Evolutionary conservation across 2,329 filamentous ascomycete genomes (phyloP).

Genomic region (Fusarium begoniae): DNA sequence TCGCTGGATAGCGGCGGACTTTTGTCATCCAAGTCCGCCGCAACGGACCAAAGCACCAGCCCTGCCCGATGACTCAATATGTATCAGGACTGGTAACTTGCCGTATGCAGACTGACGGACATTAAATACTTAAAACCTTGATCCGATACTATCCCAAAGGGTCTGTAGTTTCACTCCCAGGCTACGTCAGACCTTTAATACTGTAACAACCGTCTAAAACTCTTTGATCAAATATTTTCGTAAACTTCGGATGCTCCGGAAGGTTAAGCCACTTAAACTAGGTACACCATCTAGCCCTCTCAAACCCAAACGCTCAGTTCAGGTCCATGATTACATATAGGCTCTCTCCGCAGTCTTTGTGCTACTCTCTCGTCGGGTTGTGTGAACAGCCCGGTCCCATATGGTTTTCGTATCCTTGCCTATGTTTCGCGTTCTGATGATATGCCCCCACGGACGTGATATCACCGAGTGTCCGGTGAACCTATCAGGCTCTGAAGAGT

Average conservation of each 20-base stretch:
- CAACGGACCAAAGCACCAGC: background rate
- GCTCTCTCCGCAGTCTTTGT: background rate
- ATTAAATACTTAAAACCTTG: background rate
- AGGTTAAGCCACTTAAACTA: constrained; percentile 19
- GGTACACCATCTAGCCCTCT: background rate
- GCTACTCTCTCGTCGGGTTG: background rate
- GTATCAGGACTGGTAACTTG: background rate
- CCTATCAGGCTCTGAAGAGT: constrained; percentile 1
- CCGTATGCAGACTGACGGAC: background rate
- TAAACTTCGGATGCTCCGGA: constrained; percentile 27
- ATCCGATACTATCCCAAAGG: background rate
- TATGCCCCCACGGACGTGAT: background rate
- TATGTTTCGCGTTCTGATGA: background rate
- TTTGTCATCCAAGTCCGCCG: constrained; percentile 23
- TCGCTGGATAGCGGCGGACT: constrained; percentile 26
- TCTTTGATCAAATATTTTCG: background rate
- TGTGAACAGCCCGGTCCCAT: background rate
- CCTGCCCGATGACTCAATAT: constrained; percentile 5
- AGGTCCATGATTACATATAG: background rate
- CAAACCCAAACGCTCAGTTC: background rate
- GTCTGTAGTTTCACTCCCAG: background rate
- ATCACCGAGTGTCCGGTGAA: background rate
- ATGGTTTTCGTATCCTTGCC: background rate
- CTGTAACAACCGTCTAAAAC: background rate
- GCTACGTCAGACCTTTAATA: background rate